Conservation (phyloP, 305 asterid genomes). For the Rubia balearica region DNA sequence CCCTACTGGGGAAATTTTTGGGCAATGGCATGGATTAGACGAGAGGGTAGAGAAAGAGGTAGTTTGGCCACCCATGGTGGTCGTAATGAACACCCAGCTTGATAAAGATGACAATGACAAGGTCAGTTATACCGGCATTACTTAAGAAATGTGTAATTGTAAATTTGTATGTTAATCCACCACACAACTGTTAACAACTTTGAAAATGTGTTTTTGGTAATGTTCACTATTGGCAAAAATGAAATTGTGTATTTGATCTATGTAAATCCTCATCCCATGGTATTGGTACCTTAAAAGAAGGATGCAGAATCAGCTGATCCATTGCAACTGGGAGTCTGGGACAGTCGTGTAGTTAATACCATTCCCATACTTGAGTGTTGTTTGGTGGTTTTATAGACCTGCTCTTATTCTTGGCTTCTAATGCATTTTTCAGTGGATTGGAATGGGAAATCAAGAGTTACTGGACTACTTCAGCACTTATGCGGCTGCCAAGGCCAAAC, state of each 20-base stretch:
- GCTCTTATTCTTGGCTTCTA: slow-evolving; percentile 12
- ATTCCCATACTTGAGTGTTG: not conserved
- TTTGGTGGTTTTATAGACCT: not conserved
- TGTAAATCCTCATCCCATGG: not conserved
- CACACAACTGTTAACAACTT: not conserved
- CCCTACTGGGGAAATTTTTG: slow-evolving; percentile 55
- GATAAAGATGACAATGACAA: slow-evolving; percentile 53
- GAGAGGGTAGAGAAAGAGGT: slow-evolving; percentile 46
- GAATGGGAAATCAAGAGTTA: slow-evolving; percentile 94
- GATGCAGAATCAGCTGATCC: not conserved
- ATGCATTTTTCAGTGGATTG: slow-evolving; percentile 63
- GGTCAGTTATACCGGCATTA: slow-evolving; percentile 19
- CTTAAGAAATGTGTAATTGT: not conserved
- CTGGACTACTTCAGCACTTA: slow-evolving; percentile 51
- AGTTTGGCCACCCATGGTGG: slow-evolving; percentile 77
- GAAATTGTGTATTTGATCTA: not conserved
- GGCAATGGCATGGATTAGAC: slow-evolving; percentile 52
- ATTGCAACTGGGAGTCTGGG: not conserved
- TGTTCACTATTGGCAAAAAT: no score
- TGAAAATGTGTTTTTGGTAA: not conserved
- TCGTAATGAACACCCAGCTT: slow-evolving; percentile 58
- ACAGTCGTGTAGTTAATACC: not conserved
- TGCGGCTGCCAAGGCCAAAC: slow-evolving; percentile 51
- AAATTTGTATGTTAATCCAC: not conserved
- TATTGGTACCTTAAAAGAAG: no score